phyloP scores from a whole-genome alignment of 495 filamentous ascomycete genomes.

The Entonaema liquescens region DNA sequence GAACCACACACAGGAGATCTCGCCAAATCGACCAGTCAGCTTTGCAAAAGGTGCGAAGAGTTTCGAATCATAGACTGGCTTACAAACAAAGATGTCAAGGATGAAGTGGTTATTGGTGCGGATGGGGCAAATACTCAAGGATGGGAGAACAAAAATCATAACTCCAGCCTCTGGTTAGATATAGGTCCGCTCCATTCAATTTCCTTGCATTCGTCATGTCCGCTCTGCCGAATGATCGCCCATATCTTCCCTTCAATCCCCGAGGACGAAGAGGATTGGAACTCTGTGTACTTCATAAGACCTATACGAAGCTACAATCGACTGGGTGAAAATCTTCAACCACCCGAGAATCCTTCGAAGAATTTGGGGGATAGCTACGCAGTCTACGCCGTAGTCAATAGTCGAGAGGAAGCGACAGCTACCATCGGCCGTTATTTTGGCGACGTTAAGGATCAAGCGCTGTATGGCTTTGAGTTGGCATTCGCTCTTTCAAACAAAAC shows the following conservation, averaged over 20 bases:
- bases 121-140: background rate
- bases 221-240: background rate
- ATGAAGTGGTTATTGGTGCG: background rate
- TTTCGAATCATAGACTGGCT: background rate
- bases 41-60: background rate
- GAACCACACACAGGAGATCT: background rate
- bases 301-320: background rate
- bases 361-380: background rate
- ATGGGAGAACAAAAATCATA: background rate
- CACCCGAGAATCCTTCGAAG: background rate
- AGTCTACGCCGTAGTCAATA: background rate
- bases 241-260: background rate
- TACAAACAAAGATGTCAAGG: background rate
- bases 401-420: background rate
- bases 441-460: background rate
- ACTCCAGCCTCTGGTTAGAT: background rate
- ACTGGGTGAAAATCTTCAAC: background rate
- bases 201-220: background rate
- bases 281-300: background rate
- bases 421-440: background rate
- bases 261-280: background rate
- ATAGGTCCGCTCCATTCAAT: background rate
- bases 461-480: background rate
- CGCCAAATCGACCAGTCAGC: background rate
- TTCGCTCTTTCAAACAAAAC: background rate